Evolutionary conservation across 257 asterid species (phyloP).

Genomic region (Solanum pimpinellifolium): DNA sequence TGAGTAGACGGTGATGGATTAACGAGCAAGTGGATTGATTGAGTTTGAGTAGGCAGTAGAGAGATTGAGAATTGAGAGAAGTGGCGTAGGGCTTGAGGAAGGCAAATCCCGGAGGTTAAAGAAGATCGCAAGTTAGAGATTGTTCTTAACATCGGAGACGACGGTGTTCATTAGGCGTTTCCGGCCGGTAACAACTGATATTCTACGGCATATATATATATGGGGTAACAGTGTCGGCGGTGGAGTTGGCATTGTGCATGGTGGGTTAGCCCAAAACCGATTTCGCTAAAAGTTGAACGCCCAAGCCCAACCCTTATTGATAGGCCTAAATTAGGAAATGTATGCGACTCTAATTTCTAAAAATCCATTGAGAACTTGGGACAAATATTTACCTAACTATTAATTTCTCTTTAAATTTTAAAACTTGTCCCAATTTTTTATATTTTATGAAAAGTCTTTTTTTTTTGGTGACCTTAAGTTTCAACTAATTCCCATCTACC

Average conservation of each 20-base stretch:
- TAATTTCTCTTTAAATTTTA: neutral
- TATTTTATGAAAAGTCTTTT: too few relatives aligned
- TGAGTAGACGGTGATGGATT: neutral
- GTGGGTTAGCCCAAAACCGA: neutral
- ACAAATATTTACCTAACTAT: too few relatives aligned
- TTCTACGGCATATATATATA: neutral
- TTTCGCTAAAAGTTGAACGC: neutral
- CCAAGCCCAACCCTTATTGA: neutral
- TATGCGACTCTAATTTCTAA: neutral
- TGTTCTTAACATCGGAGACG: slow-evolving; percentile 5
- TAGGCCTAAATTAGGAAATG: neutral
- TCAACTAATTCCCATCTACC: neutral
- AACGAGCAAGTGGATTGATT: neutral
- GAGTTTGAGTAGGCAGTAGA: neutral
- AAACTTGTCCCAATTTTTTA: neutral
- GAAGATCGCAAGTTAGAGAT: slow-evolving; percentile 3
- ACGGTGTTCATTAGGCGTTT: neutral
- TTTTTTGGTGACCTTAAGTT: neutral
- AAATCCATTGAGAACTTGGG: too few relatives aligned
- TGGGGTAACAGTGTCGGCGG: neutral
- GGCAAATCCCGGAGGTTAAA: neutral
- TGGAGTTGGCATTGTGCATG: neutral
- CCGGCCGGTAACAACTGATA: neutral
- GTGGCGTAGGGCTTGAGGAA: neutral
- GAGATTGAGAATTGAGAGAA: neutral